Evolutionary conservation across 495 filamentous ascomycete species (phyloP), one percentile per base, ranked within the genome.

Genomic region (Penicillium manginii): DNA sequence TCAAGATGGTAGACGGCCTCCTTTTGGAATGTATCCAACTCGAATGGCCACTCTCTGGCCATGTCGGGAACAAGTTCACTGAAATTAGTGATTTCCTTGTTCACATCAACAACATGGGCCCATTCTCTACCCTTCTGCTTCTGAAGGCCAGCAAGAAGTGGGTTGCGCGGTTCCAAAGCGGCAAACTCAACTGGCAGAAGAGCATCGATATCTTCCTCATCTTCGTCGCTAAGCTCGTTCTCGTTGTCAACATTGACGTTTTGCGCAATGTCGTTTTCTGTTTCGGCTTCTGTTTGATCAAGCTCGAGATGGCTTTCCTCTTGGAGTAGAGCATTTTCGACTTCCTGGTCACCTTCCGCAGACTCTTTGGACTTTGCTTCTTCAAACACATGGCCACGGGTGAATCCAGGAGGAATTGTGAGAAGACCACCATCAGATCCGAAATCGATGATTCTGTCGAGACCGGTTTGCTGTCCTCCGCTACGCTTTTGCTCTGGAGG

Each of bases 1-100:
- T 98, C 94, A 15, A 98, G 84, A 75, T 98, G 96, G 67, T 97
- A 98, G 10, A 98, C 88, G 12, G 94, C 94, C 74, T 98, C 94
- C 67, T 98, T 98, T 65, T 98, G 94, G 75, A 98, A 98, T 0
- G 89, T 97, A 63, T 98, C 94, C 17, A 98, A 84, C 69, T 98
- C 94, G 59, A 98, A 98, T 7, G 92, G 92, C 91, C 92, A 98
- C 63, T 92, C 90, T 54, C 88, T 84, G 3, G 94, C 94, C 92
- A 97, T 96, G 61, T 97, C 89, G 0, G 96, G 94, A 32, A 98
- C 94, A 39, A 98, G 77, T 57, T 97, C 94, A 50, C 80, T 73
- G 74, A 98, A 98, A 68, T 98, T 98, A 35, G 88, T 76, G 50
- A 98, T 93, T 42, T 92, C 88, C 49, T 91, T 83, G 63, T 94